phyloP scores from a whole-genome alignment of 2,329 filamentous ascomycete genomes.

The Rhinocladiella mackenziei region DNA sequence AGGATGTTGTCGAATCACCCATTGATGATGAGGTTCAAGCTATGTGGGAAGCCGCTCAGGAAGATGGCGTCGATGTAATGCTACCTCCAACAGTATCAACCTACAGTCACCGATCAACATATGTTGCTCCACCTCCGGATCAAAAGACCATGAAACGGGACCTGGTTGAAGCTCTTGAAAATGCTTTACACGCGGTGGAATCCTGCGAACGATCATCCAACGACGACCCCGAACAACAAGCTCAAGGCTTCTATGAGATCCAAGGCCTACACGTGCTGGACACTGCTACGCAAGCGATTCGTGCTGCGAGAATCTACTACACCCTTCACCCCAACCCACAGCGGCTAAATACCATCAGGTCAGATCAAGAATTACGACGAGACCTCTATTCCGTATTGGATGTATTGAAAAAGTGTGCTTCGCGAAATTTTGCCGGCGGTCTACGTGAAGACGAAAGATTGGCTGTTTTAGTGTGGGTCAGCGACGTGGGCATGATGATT shows the following conservation, averaged over 20 bases:
- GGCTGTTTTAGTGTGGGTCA: slow-evolving; percentile 75
- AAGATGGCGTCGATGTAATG: slow-evolving; percentile 69
- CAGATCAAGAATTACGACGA: slow-evolving; percentile 77
- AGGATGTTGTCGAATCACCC: slow-evolving; percentile 47
- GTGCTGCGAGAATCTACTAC: slow-evolving; percentile 94
- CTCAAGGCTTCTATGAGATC: slow-evolving; percentile 74
- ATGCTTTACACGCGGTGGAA: slow-evolving; percentile 64
- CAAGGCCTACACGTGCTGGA: slow-evolving; percentile 91
- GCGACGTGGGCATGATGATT: slow-evolving; percentile 71
- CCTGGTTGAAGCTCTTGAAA: slow-evolving; percentile 63
- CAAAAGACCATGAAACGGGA: slow-evolving; percentile 71
- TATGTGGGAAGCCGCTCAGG: slow-evolving; percentile 48
- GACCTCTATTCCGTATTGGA: slow-evolving; percentile 86
- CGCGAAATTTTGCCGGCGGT: slow-evolving; percentile 78
- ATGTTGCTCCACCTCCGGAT: slow-evolving; percentile 78
- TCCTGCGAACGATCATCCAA: slow-evolving; percentile 31
- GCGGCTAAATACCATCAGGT: slow-evolving; percentile 77
- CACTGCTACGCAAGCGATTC: slow-evolving; percentile 89
- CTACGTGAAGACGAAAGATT: slow-evolving; percentile 72
- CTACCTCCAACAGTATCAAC: slow-evolving; percentile 96
- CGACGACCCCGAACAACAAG: slow-evolving; percentile 41
- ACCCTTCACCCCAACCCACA: slow-evolving; percentile 85
- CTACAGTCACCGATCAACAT: slow-evolving; percentile 79
- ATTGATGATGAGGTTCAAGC: slow-evolving; percentile 47
- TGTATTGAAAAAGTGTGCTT: slow-evolving; percentile 84